phyloP scores from a whole-genome alignment of 345 rosid species.

The Linum lewisii region DNA sequence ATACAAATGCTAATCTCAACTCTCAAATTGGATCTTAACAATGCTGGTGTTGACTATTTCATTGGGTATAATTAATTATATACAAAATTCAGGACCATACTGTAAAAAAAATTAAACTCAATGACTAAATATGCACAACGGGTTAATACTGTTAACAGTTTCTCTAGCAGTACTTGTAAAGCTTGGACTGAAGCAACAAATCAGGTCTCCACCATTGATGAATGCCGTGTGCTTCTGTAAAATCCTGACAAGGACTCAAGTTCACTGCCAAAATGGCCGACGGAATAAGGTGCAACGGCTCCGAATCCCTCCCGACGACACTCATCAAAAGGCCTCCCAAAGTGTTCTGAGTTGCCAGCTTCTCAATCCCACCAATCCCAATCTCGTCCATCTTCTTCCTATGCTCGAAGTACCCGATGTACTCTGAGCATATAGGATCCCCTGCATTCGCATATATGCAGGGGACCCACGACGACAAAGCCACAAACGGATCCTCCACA shows the following conservation, averaged over 20 bases:
- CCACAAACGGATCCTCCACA: slow-evolving; percentile 33
- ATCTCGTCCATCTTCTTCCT: slow-evolving; percentile 80
- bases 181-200: slow-evolving; percentile 35
- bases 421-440: slow-evolving; percentile 75
- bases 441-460: slow-evolving; percentile 44
- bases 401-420: slow-evolving; percentile 77
- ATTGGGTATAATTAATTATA: too few species aligned
- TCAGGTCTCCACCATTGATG: slow-evolving; percentile 92
- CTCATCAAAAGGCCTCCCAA: slow-evolving; percentile 53
- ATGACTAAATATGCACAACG: neutral
- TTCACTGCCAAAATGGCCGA: slow-evolving; percentile 56
- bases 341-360: slow-evolving; percentile 60
- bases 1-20: slow-evolving; percentile 9
- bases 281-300: slow-evolving; percentile 67
- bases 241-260: slow-evolving; percentile 28
- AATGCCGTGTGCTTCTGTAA: slow-evolving; percentile 76
- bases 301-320: slow-evolving; percentile 48
- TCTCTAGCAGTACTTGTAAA: slow-evolving; percentile 40
- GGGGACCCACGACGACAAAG: slow-evolving; percentile 60
- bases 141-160: too few species aligned
- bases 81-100: neutral
- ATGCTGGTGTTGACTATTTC: too few species aligned
- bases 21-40: too few species aligned
- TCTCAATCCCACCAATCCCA: slow-evolving; percentile 62
- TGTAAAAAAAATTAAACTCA: neutral